phyloP scores from a whole-genome alignment of 192 early-diverging fungal species.

The Mortierella hygrophila region DNA sequence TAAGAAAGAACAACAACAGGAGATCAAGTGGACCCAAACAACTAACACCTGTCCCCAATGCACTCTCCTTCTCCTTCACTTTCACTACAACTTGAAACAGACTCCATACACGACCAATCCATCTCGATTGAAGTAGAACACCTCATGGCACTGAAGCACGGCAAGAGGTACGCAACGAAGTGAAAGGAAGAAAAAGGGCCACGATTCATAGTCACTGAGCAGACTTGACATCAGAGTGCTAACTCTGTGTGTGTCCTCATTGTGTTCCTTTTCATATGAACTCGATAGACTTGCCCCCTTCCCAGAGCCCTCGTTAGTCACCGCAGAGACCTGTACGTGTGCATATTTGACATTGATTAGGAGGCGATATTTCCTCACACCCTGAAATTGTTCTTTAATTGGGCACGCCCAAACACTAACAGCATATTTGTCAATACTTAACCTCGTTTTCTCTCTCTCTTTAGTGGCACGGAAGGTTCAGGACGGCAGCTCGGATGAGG shows the following conservation, averaged over 20 bases:
- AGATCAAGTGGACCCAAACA: too few relatives aligned
- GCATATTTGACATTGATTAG: not conserved
- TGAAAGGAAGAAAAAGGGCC: not conserved
- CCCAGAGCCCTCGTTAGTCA: not conserved
- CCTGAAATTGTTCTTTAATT: not conserved
- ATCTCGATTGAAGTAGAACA: slow-evolving; percentile 43
- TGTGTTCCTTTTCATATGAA: not conserved
- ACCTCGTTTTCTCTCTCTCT: not conserved
- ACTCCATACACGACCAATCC: slow-evolving; percentile 27
- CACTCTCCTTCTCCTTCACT: not conserved
- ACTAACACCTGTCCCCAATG: not conserved
- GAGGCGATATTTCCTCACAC: not conserved
- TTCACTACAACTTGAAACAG: not conserved
- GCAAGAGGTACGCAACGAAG: slow-evolving; percentile 30
- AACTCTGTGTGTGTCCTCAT: not conserved
- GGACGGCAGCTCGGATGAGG: slow-evolving; percentile 40
- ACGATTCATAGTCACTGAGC: not conserved
- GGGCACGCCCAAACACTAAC: not conserved
- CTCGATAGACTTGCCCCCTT: not conserved
- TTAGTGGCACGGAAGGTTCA: slow-evolving; percentile 38
- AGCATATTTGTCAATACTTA: not conserved
- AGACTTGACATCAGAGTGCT: not conserved
- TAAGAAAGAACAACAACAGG: too few relatives aligned
- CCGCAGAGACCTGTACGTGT: slow-evolving; percentile 1
- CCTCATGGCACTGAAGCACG: slow-evolving; percentile 45